Conservation (phyloP, 371 early-diverging fungal genomes). For the Chytridium lagenaria region DNA sequence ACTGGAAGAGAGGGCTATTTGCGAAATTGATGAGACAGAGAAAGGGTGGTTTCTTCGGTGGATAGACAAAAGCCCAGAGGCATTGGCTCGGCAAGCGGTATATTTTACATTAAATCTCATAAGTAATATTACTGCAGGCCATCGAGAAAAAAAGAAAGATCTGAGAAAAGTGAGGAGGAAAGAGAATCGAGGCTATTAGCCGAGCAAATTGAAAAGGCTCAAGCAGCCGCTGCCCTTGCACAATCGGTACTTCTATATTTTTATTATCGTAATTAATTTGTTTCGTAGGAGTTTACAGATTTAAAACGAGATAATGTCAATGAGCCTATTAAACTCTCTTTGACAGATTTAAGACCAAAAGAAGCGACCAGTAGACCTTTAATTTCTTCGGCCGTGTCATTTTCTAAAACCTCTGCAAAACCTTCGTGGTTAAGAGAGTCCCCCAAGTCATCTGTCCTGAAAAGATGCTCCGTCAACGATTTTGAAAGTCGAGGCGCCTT, state of each 20-base stretch:
- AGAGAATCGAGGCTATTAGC: constrained; percentile 74
- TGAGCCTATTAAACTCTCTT: constrained; percentile 67
- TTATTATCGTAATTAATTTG: not conserved
- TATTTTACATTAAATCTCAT: no score
- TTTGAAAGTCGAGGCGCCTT: no score
- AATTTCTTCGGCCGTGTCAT: constrained; percentile 31
- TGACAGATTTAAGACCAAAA: constrained; percentile 43
- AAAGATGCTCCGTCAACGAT: not conserved
- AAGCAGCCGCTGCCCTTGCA: constrained; percentile 29
- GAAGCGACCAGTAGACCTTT: constrained; percentile 35
- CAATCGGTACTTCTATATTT: constrained; percentile 16
- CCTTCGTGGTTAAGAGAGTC: constrained; percentile 4
- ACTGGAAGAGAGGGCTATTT: constrained; percentile 83
- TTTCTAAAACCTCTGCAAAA: constrained; percentile 28
- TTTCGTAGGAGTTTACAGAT: constrained; percentile 60
- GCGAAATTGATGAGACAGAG: constrained; percentile 87
- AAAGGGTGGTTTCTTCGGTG: constrained; percentile 90
- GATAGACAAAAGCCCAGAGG: constrained; percentile 91
- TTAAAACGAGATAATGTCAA: constrained; percentile 66
- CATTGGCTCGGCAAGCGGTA: constrained; percentile 65
- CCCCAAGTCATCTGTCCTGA: not conserved
- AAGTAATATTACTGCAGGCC: constrained; percentile 46
- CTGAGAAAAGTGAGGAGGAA: constrained; percentile 84
- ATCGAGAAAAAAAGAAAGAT: constrained; percentile 81
- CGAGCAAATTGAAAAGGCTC: constrained; percentile 83